Evolutionary conservation across 805 yeast species (phyloP), one percentile per base, ranked within the genome.

Genomic region (Vanderwaltozyma tropicalis): DNA sequence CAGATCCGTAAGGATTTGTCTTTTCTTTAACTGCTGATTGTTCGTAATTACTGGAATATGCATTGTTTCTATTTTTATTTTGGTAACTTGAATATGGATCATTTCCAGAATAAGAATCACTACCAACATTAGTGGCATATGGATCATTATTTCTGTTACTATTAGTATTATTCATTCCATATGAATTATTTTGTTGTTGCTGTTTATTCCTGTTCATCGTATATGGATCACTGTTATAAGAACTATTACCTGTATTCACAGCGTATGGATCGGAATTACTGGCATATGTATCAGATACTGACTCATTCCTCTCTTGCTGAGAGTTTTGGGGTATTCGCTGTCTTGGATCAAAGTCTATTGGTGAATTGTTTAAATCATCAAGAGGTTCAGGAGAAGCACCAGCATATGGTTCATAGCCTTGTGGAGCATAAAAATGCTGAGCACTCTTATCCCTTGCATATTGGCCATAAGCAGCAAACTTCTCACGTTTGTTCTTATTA

Each of bases 401-500:
- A 15, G 58, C 57, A 28, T 49, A 45, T 28, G 49, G 46, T 26
- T 57, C 59, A 43, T 63, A 62, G 1, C 66, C 66, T 34, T 55
- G 52, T 7, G 68, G 68, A 3, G 67, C 66, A 40, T 56, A 61
- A 15, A 55, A 49, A 31, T 55, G 52, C 34, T 55, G 55, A 28
- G 50, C 48, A 5, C 55, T 48, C 39, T 57, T 59, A 21, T 67
- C 69, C 37, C 60, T 59, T 4, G 76, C 71, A 48, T 57, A 68
- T 15, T 62, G 58, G 2, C 66, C 59, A 42, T 71, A 72, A 8
- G 74, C 74, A 18, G 64, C 60, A 51, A 72, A 64, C 41, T 64
- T 62, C 43, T 64, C 59, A 5, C 25, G 27, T 17, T 28, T 32
- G 31, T 52, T 61, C 31, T 49, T 56, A 3, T 53, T 57, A 12